Percentiles rank a stretch among this genome's conserved stretches.
phyloP scores from a whole-genome alignment of 1,284 basidiomycete genomes.

The Anthracocystis walkeri region DNA sequence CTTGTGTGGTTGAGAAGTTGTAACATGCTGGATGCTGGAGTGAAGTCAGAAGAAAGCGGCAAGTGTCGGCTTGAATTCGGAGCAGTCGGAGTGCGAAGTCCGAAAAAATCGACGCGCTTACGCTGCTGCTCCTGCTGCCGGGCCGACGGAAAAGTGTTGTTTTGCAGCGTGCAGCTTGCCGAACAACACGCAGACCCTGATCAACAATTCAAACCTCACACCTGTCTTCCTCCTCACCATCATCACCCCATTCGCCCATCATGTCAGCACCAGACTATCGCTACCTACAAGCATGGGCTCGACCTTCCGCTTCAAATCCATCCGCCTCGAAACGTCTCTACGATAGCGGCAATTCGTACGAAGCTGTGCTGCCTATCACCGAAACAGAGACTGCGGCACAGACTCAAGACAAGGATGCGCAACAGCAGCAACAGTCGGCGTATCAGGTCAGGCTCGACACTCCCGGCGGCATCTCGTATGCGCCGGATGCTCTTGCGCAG shows the following conservation, averaged over 20 bases:
- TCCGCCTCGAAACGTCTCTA: conserved; percentile 20
- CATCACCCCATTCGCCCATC: background rate
- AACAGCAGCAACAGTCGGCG: conserved; percentile 20
- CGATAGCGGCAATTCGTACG: conserved; percentile 28
- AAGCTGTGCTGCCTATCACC: conserved; percentile 39
- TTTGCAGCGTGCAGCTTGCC: background rate
- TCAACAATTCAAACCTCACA: background rate
- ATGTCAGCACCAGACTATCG: conserved; percentile 54
- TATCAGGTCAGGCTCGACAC: conserved; percentile 64
- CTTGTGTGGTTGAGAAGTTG: background rate
- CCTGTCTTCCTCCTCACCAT: conserved; percentile 1
- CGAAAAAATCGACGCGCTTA: background rate
- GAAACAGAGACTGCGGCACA: conserved; percentile 21
- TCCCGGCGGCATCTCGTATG: conserved; percentile 64
- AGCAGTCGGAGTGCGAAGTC: background rate
- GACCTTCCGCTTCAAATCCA: conserved; percentile 32
- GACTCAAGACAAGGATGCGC: conserved; percentile 14
- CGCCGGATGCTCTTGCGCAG: conserved; percentile 55
- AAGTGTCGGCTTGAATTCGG: background rate
- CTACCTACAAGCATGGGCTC: conserved; percentile 56
- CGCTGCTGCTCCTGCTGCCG: background rate
- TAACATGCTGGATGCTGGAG: background rate
- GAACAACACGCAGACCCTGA: conserved; percentile 6
- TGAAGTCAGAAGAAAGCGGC: background rate
- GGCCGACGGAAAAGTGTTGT: conserved; percentile 1